phyloP scores from a whole-genome alignment of 805 yeast species.

The Yarrowia osloensis region DNA sequence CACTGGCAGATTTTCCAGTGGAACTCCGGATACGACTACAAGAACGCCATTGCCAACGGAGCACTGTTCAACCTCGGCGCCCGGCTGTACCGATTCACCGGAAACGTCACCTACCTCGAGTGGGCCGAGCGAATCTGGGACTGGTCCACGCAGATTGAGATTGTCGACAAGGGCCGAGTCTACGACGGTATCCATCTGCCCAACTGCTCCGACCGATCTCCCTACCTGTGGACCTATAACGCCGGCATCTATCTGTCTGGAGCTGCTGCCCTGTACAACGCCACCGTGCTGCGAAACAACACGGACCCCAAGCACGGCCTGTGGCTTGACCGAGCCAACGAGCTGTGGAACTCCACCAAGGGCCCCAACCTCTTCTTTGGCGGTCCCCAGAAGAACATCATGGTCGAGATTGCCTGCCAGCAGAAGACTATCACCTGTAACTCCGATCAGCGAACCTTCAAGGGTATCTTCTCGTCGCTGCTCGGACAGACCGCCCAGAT shows the following conservation, averaged over 20 bases:
- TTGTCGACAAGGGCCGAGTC: slow-evolving; percentile 47
- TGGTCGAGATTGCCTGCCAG: slow-evolving; percentile 77
- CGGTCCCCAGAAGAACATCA: slow-evolving; percentile 48
- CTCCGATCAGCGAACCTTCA: slow-evolving; percentile 74
- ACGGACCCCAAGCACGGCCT: slow-evolving; percentile 54
- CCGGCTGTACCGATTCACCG: slow-evolving; percentile 76
- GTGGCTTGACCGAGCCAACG: slow-evolving; percentile 60
- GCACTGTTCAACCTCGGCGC: slow-evolving; percentile 79
- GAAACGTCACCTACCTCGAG: slow-evolving; percentile 68
- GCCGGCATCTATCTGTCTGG: slow-evolving; percentile 71
- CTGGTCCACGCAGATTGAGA: slow-evolving; percentile 61
- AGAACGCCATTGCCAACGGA: slow-evolving; percentile 86
- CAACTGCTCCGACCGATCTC: slow-evolving; percentile 53
- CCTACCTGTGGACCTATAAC: slow-evolving; percentile 73
- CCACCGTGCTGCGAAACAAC: slow-evolving; percentile 37
- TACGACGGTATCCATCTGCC: slow-evolving; percentile 68
- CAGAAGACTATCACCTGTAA: slow-evolving; percentile 55
- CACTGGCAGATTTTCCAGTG: slow-evolving; percentile 91
- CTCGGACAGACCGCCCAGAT: slow-evolving; percentile 63
- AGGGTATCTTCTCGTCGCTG: slow-evolving; percentile 67
- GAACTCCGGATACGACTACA: slow-evolving; percentile 86
- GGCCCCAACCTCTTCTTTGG: slow-evolving; percentile 48
- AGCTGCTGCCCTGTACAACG: slow-evolving; percentile 63
- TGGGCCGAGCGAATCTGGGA: slow-evolving; percentile 73
- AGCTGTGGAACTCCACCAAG: slow-evolving; percentile 52